Evolutionary conservation across 352 stramenopile genomes (phyloP).

Genomic region (Globisporangium ultimum): DNA sequence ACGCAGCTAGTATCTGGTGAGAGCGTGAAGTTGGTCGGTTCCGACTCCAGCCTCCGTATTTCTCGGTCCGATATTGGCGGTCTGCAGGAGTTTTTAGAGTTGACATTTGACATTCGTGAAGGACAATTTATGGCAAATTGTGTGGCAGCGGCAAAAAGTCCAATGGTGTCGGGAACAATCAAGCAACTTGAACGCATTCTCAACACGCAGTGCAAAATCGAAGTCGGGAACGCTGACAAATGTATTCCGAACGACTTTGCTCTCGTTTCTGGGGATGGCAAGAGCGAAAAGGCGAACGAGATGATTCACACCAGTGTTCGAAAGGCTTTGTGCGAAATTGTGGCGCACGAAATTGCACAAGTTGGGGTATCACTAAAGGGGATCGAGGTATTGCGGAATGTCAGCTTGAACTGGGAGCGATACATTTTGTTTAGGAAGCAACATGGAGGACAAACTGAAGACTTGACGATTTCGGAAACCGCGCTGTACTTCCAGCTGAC

Average conservation of each 20-base stretch:
- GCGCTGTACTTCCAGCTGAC: slow-evolving; percentile 82
- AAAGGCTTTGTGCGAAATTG: slow-evolving; percentile 76
- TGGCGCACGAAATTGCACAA: slow-evolving; percentile 79
- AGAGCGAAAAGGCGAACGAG: slow-evolving; percentile 67
- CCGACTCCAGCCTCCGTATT: slow-evolving; percentile 58
- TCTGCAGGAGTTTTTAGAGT: slow-evolving; percentile 67
- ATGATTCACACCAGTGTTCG: slow-evolving; percentile 66
- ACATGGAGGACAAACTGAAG: slow-evolving; percentile 68
- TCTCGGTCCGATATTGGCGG: slow-evolving; percentile 71
- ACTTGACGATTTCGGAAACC: slow-evolving; percentile 82
- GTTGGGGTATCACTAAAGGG: slow-evolving; percentile 74
- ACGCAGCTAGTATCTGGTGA: slow-evolving; percentile 74
- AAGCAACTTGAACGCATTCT: slow-evolving; percentile 68
- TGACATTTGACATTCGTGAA: slow-evolving; percentile 81
- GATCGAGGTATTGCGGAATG: slow-evolving; percentile 75
- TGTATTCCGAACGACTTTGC: slow-evolving; percentile 58
- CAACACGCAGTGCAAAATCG: slow-evolving; percentile 79
- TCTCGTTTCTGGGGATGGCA: slow-evolving; percentile 67
- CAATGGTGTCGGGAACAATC: slow-evolving; percentile 44
- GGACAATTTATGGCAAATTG: slow-evolving; percentile 67
- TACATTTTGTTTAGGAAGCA: slow-evolving; percentile 85
- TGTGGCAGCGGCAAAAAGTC: slow-evolving; percentile 59
- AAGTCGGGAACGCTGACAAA: slow-evolving; percentile 44
- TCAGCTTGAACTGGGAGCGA: slow-evolving; percentile 82
- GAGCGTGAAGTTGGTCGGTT: slow-evolving; percentile 58